Percentiles rank a stretch among this genome's conserved stretches.
Evolutionary conservation across 78 protist species (phyloP).

Genomic region (Acrasis kona): DNA sequence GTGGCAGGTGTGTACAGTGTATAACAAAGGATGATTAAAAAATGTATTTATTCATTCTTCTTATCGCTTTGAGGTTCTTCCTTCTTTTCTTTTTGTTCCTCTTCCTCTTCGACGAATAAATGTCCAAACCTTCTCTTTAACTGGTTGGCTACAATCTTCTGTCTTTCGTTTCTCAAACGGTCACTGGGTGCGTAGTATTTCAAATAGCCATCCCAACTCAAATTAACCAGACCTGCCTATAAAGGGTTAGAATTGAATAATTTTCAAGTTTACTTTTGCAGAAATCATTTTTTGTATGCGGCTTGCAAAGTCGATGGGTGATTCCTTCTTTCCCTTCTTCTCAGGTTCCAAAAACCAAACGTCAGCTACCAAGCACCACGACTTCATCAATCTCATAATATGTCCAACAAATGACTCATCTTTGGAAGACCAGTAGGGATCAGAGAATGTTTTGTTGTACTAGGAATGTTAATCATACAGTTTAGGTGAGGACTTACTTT

Average conservation of each 20-base stretch:
- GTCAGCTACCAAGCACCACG: constrained; percentile 20
- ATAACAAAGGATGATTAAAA: too few relatives aligned
- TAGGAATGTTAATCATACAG: neutral
- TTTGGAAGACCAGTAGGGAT: constrained; percentile 77
- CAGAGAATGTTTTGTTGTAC: constrained; percentile 50
- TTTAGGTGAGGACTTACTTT: constrained; percentile 58
- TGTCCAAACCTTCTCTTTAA: neutral
- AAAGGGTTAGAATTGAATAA: neutral
- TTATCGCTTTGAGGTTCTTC: too few relatives aligned
- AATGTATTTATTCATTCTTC: too few relatives aligned
- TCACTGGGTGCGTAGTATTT: neutral
- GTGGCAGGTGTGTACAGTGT: too few relatives aligned
- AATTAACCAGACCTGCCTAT: neutral
- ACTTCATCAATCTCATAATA: constrained; percentile 56
- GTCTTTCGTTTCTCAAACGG: neutral
- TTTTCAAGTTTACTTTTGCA: constrained; percentile 49
- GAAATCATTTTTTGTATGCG: constrained; percentile 71
- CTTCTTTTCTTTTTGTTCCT: too few relatives aligned
- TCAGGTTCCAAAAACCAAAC: constrained; percentile 53
- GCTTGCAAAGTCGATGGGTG: constrained; percentile 54
- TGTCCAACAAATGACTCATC: constrained; percentile 68
- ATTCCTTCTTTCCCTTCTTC: constrained; percentile 46
- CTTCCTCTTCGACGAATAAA: neutral
- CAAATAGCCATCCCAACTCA: neutral
- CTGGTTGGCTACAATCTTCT: neutral